A percentile compares a stretch with the other conserved stretches of the same genome.
These are phyloP conservation scores for Astrephomene gubernaculifera DNA, from an alignment of 139 green algal species.

Conservation along the genomic window DNA sequence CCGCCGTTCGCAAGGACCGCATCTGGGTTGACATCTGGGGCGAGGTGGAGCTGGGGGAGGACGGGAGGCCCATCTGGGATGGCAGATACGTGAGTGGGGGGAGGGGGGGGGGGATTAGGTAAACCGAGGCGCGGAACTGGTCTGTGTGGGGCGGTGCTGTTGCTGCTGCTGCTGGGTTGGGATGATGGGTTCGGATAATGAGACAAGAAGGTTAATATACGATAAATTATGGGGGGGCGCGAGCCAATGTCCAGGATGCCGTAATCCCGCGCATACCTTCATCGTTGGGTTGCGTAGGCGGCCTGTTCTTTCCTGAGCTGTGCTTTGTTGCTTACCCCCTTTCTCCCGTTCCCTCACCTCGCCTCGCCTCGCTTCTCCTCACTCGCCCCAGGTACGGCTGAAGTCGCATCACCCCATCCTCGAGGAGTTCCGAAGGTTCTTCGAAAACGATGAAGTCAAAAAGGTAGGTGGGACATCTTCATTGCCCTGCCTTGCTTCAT, in stretches of 20 bases:
- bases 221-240: no score
- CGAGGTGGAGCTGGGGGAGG: constrained; percentile 48
- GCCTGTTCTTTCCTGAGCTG: no score
- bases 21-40: constrained; percentile 88
- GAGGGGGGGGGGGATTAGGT: not conserved
- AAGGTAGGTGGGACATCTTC: no score
- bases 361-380: not conserved
- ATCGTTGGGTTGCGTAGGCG: no score
- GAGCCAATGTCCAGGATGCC: no score
- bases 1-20: constrained; percentile 27
- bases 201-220: no score
- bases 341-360: not conserved
- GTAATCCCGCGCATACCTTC: no score
- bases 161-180: no score
- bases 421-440: constrained; percentile 85
- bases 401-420: constrained; percentile 69
- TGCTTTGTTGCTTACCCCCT: not conserved
- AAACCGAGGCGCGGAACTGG: no score
- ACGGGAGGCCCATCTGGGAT: constrained; percentile 7
- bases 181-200: no score
- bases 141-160: no score
- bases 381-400: constrained; percentile 34
- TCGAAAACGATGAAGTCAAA: constrained; percentile 72
- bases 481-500: no score
- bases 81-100: constrained; percentile 22